Evolutionary conservation across 192 early-diverging fungal genomes (phyloP), one percentile per base, ranked within the genome.

Genomic region (Gamsiella multidivaricata): DNA sequence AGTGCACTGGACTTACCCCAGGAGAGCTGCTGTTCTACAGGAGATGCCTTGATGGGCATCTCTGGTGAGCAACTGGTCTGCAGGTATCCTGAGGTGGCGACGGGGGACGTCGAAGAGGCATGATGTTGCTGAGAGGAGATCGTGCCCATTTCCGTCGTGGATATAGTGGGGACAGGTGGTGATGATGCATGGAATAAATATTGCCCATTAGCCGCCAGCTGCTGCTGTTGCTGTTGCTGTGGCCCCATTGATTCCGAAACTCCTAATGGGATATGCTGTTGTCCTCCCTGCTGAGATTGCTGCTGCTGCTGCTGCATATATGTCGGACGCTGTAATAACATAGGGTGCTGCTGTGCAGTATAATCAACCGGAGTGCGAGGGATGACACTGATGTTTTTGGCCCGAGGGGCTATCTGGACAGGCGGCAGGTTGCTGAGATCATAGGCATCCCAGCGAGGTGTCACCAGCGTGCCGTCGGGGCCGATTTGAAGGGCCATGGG

Each of bases 11-110:
- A 68, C 61, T 76, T 76, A 78, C 74, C 46, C 74, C 74, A 78
- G 18, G 74, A 69, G 29, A 68, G 74, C 37, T 78, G 74, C 5
- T 45, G 60, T 26, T 78, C 74, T 10, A 78, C 61, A 57, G 74
- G 74, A 2, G 74, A 78, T 0, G 65, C 42, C 46, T 78, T 78
- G 47, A 78, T 78, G 37, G 74, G 66, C 65, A 78, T 68, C 54
- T 78, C 74, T 7, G 74, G 74, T 41, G 74, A 78, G 20, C 65
- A 57, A 17, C 73, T 76, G 0, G 65, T 42, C 61, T 78, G 55
- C 5, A 68, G 25, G 43, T 69, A 78, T 22, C 60, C 66, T 2
- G 74, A 49, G 10, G 46, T 36, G 20, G 58, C 17, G 9, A 50
- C 34, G 3, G 73, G 73, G 10, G 73, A 62, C 10, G 73, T 17